Conservation (phyloP, 2,329 filamentous ascomycete species). For the Trichoderma atroviride region DNA sequence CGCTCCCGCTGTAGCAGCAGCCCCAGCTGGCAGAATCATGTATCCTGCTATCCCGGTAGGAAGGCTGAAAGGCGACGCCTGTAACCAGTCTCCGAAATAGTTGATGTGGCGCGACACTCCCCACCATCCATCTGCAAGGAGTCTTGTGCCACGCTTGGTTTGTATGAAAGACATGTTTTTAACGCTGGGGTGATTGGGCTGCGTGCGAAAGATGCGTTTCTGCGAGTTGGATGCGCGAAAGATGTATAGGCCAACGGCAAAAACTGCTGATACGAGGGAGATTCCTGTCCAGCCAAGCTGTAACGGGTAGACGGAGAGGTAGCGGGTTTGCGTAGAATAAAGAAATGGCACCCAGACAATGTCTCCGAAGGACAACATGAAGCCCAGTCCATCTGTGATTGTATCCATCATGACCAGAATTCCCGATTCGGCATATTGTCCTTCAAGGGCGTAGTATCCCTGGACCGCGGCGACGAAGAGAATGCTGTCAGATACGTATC, state of each 20-base stretch:
- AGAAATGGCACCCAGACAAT: slow-evolving; percentile 88
- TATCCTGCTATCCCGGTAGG: slow-evolving; percentile 84
- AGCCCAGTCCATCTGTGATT: slow-evolving; percentile 85
- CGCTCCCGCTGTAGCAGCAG: slow-evolving; percentile 39
- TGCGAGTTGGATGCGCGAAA: slow-evolving; percentile 88
- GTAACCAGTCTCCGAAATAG: slow-evolving; percentile 90
- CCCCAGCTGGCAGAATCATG: slow-evolving; percentile 60
- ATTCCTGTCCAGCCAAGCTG: slow-evolving; percentile 69
- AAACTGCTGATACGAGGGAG: slow-evolving; percentile 63
- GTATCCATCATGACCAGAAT: slow-evolving; percentile 91
- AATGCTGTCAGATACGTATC: slow-evolving; percentile 81
- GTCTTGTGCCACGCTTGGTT: slow-evolving; percentile 75
- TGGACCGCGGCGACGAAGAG: slow-evolving; percentile 75
- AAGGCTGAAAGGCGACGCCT: slow-evolving; percentile 82
- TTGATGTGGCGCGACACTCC: slow-evolving; percentile 87
- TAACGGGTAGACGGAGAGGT: slow-evolving; percentile 78
- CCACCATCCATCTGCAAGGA: slow-evolving; percentile 89
- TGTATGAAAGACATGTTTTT: slow-evolving; percentile 79
- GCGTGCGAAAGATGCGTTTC: slow-evolving; percentile 89
- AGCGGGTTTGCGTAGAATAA: slow-evolving; percentile 79
- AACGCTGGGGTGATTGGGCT: slow-evolving; percentile 76
- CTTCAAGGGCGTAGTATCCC: slow-evolving; percentile 78
- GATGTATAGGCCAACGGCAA: slow-evolving; percentile 74
- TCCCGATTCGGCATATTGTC: slow-evolving; percentile 79
- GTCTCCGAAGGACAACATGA: slow-evolving; percentile 90